These are phyloP conservation scores for Suillus ampliporus DNA, from an alignment of 768 basidiomycete genomes.

Conservation along the genomic window DNA sequence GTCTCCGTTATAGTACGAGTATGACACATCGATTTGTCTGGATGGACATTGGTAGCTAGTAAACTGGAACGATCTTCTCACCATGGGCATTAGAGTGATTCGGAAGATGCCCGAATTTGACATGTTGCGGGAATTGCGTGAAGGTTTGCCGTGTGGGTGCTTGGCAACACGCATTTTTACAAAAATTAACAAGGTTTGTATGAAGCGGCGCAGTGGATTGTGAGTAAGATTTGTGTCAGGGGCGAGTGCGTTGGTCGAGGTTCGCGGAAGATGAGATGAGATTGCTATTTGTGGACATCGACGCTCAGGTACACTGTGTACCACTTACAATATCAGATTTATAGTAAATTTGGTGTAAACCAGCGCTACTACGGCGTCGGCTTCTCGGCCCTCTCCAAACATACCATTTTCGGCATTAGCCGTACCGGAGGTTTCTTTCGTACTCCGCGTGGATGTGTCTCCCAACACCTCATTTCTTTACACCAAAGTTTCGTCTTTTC, in stretches of 20 bases:
- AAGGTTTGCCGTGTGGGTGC: neutral
- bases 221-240: neutral
- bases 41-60: neutral
- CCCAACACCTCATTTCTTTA: slow-evolving; percentile 34
- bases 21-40: slow-evolving; percentile 3
- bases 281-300: neutral
- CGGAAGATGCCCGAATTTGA: slow-evolving; percentile 4
- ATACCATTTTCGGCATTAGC: slow-evolving; percentile 9
- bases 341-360: too few species aligned
- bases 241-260: neutral
- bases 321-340: too few species aligned
- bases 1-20: neutral
- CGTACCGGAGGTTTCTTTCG: slow-evolving; percentile 12
- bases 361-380: neutral
- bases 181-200: neutral
- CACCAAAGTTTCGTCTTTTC: slow-evolving; percentile 24
- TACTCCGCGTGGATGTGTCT: slow-evolving; percentile 39
- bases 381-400: slow-evolving; percentile 7
- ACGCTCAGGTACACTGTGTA: neutral
- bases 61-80: neutral
- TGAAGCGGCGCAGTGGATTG: neutral
- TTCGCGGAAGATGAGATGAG: slow-evolving; percentile 7
- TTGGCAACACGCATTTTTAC: slow-evolving; percentile 6
- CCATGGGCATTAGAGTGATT: slow-evolving; percentile 8
- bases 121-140: slow-evolving; percentile 6